Base-by-base conservation (phyloP, 1,284 basidiomycete genomes). In the Puccinia polysora region DNA sequence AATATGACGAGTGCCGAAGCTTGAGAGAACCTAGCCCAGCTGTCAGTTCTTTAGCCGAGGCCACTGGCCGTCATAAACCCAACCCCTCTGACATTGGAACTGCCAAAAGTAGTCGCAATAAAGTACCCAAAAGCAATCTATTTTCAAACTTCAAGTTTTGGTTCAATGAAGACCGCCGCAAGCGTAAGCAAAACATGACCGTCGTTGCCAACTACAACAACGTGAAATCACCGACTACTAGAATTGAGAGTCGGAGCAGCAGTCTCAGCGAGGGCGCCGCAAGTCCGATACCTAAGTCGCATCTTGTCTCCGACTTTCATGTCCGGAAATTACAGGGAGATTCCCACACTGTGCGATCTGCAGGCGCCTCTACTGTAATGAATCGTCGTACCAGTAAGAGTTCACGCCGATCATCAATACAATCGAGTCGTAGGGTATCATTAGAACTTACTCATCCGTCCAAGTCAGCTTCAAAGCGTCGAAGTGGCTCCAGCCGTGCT, bases 251-350 rank as follows among this genome's bases (percentile, higher is more conserved):
- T 34, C 45, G 50, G 28, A 56, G 20, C 18, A 43, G 14, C 18
- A 69, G 53, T 25, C 52, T 30, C 20, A 56, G 55, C 15, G 52
- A 40, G 23, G 45, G 45, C 2, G 32, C 43, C 73, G 93, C 78
- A 77, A 93, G 89, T 79, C 90, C 89, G 74, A 92, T 92, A 84
- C 2, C 90, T 89, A 6, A 89, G 89, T 0, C 86, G 85, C 62
- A 91, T 84, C 53, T 20, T 30, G 52, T 10, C 43, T 25, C 55
- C 7, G 40, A 60, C 18, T 71, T 90, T 88, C 78, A 92, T 81
- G 43, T 18, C 34, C 45, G 67, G 50, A 58, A 38, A n/a, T 28
- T 58, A 43, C 28, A 38, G 18, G 55, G 45, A 49, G 53, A 58
- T 58, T 58, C 56, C 32, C 67, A 69, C 20, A 32, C 62, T n/a